A percentile compares a stretch with the other conserved stretches of the same genome.
phyloP scores from a whole-genome alignment of 805 yeast species.

The Yamadazyma phyllophila region DNA sequence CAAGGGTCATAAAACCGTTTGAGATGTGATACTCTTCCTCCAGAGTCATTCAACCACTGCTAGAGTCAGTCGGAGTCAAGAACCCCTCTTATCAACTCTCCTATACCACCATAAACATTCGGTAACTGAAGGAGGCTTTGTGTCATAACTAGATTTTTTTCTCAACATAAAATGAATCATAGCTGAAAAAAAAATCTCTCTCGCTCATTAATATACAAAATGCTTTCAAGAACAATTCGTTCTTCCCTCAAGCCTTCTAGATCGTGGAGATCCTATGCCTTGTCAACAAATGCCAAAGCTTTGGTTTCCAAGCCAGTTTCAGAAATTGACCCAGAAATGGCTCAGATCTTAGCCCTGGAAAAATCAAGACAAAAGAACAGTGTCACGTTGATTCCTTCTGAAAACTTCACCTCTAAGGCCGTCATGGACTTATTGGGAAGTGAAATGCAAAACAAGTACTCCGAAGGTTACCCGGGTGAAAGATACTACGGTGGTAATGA shows the following conservation, averaged over 20 bases:
- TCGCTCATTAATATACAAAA: slow-evolving; percentile 8
- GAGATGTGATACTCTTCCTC: no score
- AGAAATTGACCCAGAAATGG: slow-evolving; percentile 85
- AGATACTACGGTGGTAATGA: slow-evolving; percentile 99
- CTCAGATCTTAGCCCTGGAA: slow-evolving; percentile 73
- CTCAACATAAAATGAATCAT: slow-evolving; percentile 4
- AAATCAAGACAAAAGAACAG: slow-evolving; percentile 90
- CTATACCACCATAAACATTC: not conserved
- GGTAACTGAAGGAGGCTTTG: not conserved
- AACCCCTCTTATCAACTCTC: not conserved
- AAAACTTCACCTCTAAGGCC: slow-evolving; percentile 93
- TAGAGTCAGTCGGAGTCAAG: not conserved
- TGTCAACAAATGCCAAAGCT: slow-evolving; percentile 62
- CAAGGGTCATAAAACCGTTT: no score
- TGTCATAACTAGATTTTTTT: not conserved
- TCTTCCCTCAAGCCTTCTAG: slow-evolving; percentile 15
- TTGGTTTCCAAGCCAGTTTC: slow-evolving; percentile 60
- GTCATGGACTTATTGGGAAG: slow-evolving; percentile 97
- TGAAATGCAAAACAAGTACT: slow-evolving; percentile 97
- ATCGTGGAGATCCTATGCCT: slow-evolving; percentile 46
- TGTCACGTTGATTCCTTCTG: slow-evolving; percentile 91
- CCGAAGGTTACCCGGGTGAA: slow-evolving; percentile 99
- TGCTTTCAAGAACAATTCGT: slow-evolving; percentile 31
- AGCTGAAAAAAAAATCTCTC: slow-evolving; percentile 7
- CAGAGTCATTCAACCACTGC: not conserved